phyloP scores from a whole-genome alignment of 768 basidiomycete species.

The Baorangia bicolor region DNA sequence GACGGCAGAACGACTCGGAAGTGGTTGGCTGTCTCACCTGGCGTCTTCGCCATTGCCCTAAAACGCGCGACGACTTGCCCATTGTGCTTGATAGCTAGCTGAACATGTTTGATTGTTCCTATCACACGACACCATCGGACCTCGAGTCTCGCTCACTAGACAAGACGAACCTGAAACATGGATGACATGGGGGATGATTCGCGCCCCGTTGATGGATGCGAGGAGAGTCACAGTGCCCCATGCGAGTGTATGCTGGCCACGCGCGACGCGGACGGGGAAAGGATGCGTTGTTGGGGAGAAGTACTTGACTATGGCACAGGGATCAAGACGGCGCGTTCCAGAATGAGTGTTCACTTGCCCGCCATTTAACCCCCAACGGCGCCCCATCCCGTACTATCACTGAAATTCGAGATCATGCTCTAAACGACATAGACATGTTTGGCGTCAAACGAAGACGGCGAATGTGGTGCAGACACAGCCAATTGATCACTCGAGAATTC shows the following conservation, averaged over 20 bases:
- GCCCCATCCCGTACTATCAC: constrained; percentile 87
- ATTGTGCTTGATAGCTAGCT: constrained; percentile 74
- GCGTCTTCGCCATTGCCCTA: constrained; percentile 49
- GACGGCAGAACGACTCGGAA: neutral
- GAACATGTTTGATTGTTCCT: constrained; percentile 89
- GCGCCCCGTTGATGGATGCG: constrained; percentile 54
- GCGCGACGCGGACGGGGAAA: constrained; percentile 81
- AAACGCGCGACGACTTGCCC: constrained; percentile 68
- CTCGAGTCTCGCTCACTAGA: neutral
- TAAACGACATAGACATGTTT: too few species aligned
- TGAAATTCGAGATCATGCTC: constrained; percentile 70
- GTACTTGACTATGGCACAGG: constrained; percentile 66
- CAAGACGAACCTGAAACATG: constrained; percentile 69
- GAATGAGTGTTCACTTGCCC: constrained; percentile 42
- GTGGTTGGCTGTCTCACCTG: constrained; percentile 39
- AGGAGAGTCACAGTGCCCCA: constrained; percentile 80
- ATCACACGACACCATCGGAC: neutral
- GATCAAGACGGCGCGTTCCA: neutral
- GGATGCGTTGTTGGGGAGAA: constrained; percentile 81
- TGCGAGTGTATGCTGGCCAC: constrained; percentile 76
- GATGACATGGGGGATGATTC: constrained; percentile 71
- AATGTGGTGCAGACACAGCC: constrained; percentile 8
- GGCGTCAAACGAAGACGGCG: too few species aligned
- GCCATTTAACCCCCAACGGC: constrained; percentile 68
- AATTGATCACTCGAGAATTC: constrained; percentile 50